Evolutionary conservation across 305 asterid species (phyloP).

Genomic region (Fraxinus latifolia): DNA sequence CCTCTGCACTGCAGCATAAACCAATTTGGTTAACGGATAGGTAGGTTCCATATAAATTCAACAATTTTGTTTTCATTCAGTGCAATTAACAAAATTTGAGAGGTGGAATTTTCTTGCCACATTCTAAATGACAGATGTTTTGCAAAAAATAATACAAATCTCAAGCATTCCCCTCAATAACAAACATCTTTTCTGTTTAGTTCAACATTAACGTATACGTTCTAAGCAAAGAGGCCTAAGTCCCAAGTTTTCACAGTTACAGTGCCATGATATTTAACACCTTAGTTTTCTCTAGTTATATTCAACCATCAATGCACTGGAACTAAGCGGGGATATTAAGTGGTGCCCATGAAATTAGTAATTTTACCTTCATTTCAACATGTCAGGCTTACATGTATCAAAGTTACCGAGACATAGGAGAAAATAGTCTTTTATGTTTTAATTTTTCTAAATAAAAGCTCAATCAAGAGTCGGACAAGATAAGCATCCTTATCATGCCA

Average conservation of each 20-base stretch:
- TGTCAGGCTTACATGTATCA: not conserved
- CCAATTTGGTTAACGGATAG: constrained; percentile 12
- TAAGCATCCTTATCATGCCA: not conserved
- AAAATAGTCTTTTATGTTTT: not conserved
- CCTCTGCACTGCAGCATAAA: constrained; percentile 67
- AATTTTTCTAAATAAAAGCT: not conserved
- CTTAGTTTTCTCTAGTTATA: not conserved
- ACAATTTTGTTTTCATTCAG: not conserved
- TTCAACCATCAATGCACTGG: not conserved
- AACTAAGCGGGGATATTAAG: not conserved
- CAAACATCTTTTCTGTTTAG: not conserved
- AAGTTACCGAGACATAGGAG: not conserved
- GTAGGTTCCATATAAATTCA: not conserved
- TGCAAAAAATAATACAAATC: not conserved
- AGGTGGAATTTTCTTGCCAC: not conserved
- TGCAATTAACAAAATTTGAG: not conserved
- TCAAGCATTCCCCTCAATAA: not conserved
- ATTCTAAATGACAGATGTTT: not conserved
- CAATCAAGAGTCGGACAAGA: not conserved
- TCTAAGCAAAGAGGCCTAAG: not conserved
- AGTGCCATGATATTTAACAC: not conserved
- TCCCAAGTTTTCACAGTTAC: not conserved
- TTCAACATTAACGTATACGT: not conserved
- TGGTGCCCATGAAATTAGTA: not conserved
- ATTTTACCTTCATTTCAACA: not conserved